phyloP scores from a whole-genome alignment of 192 early-diverging fungal genomes.

The Coemansia aciculifera region DNA sequence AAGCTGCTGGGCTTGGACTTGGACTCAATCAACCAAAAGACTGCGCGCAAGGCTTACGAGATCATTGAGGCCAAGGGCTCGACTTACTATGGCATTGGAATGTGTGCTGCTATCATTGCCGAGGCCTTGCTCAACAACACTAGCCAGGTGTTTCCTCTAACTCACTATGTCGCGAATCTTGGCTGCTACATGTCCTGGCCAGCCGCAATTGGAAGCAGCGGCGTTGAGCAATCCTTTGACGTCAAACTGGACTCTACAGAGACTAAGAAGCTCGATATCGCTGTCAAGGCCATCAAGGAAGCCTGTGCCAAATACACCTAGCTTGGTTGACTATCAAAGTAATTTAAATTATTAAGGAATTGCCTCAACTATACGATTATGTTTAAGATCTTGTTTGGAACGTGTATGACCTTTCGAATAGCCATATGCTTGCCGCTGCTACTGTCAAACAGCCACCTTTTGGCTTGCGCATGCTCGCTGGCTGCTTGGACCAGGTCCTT shows the following conservation, averaged over 20 bases:
- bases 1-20: slow-evolving; percentile 61
- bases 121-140: slow-evolving; percentile 71
- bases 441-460: slow-evolving; percentile 60
- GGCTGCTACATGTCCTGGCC: slow-evolving; percentile 75
- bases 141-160: slow-evolving; percentile 67
- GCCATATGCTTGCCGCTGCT: slow-evolving; percentile 14
- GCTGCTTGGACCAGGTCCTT: slow-evolving; percentile 50
- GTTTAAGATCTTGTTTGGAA: slow-evolving; percentile 70
- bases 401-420: slow-evolving; percentile 64
- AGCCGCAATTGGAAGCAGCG: slow-evolving; percentile 70
- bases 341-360: not conserved
- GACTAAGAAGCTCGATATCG: slow-evolving; percentile 56
- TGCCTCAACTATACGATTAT: slow-evolving; percentile 55
- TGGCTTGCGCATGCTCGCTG: slow-evolving; percentile 39
- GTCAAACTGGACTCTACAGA: slow-evolving; percentile 65
- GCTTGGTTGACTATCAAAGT: not conserved
- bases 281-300: slow-evolving; percentile 58
- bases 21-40: slow-evolving; percentile 58
- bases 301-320: slow-evolving; percentile 57
- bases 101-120: slow-evolving; percentile 69
- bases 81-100: slow-evolving; percentile 83
- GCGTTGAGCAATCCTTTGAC: slow-evolving; percentile 72
- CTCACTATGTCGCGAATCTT: slow-evolving; percentile 64
- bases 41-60: slow-evolving; percentile 73
- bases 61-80: slow-evolving; percentile 88